A percentile compares a stretch with the other conserved stretches of the same genome.
These are phyloP conservation scores for Uronychia setigera DNA, from an alignment of 73 alveolate genomes.

Conservation along the genomic window DNA sequence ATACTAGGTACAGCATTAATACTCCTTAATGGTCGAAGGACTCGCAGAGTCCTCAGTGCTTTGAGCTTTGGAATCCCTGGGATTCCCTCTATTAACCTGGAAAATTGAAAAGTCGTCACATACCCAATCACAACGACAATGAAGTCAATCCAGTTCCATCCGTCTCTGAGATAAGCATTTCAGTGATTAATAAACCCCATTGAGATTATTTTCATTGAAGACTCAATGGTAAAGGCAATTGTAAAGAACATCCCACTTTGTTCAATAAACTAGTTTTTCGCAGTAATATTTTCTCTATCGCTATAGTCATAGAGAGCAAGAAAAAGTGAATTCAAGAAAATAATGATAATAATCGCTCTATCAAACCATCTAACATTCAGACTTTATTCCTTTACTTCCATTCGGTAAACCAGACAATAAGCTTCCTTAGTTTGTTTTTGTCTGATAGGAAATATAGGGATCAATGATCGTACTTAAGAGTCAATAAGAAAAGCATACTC, in stretches of 20 bases:
- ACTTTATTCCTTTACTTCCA: background rate
- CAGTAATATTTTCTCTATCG: slow-evolving; percentile 21
- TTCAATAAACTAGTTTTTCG: slow-evolving; percentile 20
- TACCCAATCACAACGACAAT: slow-evolving; percentile 60
- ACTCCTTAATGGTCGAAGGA: slow-evolving; percentile 64
- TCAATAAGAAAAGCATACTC: background rate
- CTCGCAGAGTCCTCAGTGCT: slow-evolving; percentile 61
- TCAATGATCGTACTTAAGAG: slow-evolving; percentile 14
- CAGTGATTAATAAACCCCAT: slow-evolving; percentile 58
- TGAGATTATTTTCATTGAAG: slow-evolving; percentile 24
- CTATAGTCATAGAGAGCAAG: slow-evolving; percentile 37
- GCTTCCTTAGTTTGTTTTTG: slow-evolving; percentile 3
- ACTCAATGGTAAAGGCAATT: slow-evolving; percentile 38
- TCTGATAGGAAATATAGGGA: slow-evolving; percentile 4
- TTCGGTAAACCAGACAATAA: slow-evolving; percentile 25
- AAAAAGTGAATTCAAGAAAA: slow-evolving; percentile 22
- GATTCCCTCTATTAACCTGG: slow-evolving; percentile 21
- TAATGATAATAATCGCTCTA: slow-evolving; percentile 10
- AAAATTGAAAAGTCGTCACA: background rate
- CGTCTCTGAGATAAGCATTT: slow-evolving; percentile 75
- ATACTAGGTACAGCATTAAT: slow-evolving; percentile 59
- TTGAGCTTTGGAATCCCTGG: slow-evolving; percentile 33
- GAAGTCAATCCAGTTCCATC: slow-evolving; percentile 83
- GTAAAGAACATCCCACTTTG: slow-evolving; percentile 38
- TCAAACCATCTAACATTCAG: slow-evolving; percentile 14